Base-by-base conservation (phyloP, 768 basidiomycete species). In the Phylloporus rhodoxanthus region DNA sequence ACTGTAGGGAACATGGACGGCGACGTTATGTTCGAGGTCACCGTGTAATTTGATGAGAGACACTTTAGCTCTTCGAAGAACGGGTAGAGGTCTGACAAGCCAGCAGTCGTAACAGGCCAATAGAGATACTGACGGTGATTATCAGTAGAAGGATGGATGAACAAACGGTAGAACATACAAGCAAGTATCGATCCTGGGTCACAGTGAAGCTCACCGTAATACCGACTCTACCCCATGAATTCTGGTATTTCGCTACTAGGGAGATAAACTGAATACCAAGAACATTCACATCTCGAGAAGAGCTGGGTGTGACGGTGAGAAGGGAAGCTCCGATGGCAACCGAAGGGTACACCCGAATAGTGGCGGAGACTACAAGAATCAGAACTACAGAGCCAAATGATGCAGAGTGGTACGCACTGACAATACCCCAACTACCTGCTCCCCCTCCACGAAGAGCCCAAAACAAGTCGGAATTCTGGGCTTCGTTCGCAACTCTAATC, bases 361-460 rank as follows among this genome's bases (percentile, higher is more conserved):
- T 63, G 25, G 34, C 51, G 2, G 62, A 62, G 6, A 19, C 62
- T 62, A 38, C 20, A n/a, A 40, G 14, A 7, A 20, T 54, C 20
- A 46, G 19, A 8, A 19, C 25, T 4, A n/a, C 17, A 15, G 8
- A 2, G 14, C 11, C 8, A 9, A 5, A 23, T 0, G 25, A 20
- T 9, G n/a, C 10, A 13, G 6, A 29, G 17, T 14, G n/a, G 34
- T 28, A 61, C 61, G 15, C 39, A 62, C 61, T 69, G 39, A 79
- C 62, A 26, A 80, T 66, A 10, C 74, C 78, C 55, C 66, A 80
- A 10, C 72, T 78, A n/a, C 76, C 74, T 0, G 74, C 76, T 0
- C 79, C 79, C 0, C 75, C 76, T 6, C 78, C 79, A 25, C 77
- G 66, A 20, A 79, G 56, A 2, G 79, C 80, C 75, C 76, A 80